Percentiles rank a stretch among this genome's conserved stretches.
Conservation (phyloP, 1,139 yeast species). For the Kodamaea fungicola region DNA sequence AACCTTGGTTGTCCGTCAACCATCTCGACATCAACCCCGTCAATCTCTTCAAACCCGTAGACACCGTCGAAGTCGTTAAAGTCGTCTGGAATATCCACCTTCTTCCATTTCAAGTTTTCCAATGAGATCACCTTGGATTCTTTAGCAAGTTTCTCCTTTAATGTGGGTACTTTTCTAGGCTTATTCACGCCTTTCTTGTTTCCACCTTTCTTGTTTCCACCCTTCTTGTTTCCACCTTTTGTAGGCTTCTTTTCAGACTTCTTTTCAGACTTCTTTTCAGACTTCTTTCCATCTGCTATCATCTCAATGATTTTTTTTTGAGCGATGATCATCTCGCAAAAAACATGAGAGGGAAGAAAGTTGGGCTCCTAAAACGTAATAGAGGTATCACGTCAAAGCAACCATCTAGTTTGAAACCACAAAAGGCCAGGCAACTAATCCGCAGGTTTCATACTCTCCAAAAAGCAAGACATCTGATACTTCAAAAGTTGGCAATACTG, state of each 20-base stretch:
- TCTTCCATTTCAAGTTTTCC: conserved; percentile 66
- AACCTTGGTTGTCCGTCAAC: conserved; percentile 66
- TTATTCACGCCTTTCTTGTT: conserved; percentile 6
- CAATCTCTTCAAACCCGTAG: conserved; percentile 89
- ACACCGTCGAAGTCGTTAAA: conserved; percentile 87
- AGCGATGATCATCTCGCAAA: conserved; percentile 2
- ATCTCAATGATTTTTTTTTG: conserved; percentile 2
- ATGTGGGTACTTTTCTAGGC: conserved; percentile 22
- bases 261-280: conserved; percentile 1
- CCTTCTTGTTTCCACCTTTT: conserved; percentile 2
- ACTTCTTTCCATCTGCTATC: conserved; percentile 1
- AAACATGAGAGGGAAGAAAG: conserved; percentile 10
- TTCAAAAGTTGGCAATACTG: conserved; percentile 18
- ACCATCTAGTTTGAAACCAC: conserved; percentile 52
- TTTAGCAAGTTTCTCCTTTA: conserved; percentile 30
- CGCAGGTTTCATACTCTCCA: conserved; percentile 64
- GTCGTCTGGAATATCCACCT: conserved; percentile 79
- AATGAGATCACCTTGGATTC: conserved; percentile 46
- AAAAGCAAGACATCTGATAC: conserved; percentile 43
- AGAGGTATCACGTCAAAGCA: conserved; percentile 15
- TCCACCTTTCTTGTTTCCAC: conserved; percentile 8
- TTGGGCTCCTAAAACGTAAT: conserved; percentile 17
- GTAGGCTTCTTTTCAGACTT: background rate
- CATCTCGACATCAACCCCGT: conserved; percentile 79
- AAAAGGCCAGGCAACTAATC: conserved; percentile 61